phyloP scores from a whole-genome alignment of 2,329 filamentous ascomycete genomes.

The Nemania serpens region DNA sequence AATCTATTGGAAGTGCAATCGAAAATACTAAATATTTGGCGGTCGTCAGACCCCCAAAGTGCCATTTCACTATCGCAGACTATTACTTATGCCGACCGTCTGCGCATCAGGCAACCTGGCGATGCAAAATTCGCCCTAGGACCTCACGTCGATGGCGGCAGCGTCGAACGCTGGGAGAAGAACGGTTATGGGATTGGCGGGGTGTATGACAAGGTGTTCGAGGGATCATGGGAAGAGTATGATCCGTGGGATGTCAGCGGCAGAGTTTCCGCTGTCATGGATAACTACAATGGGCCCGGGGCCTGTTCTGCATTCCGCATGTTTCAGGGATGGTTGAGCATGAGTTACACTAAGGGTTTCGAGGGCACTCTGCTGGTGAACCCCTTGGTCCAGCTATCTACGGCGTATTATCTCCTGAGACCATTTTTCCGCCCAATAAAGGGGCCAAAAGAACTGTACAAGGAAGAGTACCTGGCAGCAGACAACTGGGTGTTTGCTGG shows the following conservation, averaged over 20 bases:
- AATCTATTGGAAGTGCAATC: constrained; percentile 65
- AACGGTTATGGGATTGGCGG: constrained; percentile 67
- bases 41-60: constrained; percentile 52
- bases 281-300: constrained; percentile 81
- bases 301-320: constrained; percentile 84
- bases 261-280: constrained; percentile 69
- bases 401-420: constrained; percentile 78
- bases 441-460: constrained; percentile 45
- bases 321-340: constrained; percentile 87
- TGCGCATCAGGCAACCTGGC: constrained; percentile 73
- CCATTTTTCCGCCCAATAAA: constrained; percentile 74
- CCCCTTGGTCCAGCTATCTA: constrained; percentile 74
- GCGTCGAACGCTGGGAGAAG: constrained; percentile 75
- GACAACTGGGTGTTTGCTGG: constrained; percentile 66
- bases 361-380: constrained; percentile 85
- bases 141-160: constrained; percentile 75
- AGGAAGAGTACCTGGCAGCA: constrained; percentile 53
- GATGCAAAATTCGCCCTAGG: constrained; percentile 73
- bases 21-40: constrained; percentile 69
- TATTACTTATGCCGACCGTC: constrained; percentile 70
- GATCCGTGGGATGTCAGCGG: constrained; percentile 80
- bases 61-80: constrained; percentile 59
- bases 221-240: constrained; percentile 78
- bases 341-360: constrained; percentile 72
- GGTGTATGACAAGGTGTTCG: constrained; percentile 75